Percentiles rank a stretch among this genome's conserved stretches.
phyloP scores from a whole-genome alignment of 768 basidiomycete genomes.

The Fistulinella prunicolor region DNA sequence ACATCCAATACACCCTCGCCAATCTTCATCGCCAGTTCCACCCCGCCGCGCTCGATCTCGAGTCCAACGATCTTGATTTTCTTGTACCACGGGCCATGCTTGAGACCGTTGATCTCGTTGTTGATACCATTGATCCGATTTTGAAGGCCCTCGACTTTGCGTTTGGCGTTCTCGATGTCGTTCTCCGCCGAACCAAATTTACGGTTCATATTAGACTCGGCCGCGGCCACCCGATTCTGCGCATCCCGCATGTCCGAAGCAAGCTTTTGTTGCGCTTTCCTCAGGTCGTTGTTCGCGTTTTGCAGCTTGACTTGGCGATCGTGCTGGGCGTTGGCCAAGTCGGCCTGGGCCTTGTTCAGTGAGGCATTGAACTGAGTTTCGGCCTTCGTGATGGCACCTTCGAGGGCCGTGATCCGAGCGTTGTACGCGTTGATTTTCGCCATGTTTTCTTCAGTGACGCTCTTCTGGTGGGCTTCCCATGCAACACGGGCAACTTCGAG shows the following conservation, averaged over 20 bases:
- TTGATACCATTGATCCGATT: background rate
- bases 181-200: conserved; percentile 4
- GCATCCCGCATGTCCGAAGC: background rate
- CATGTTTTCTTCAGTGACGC: background rate
- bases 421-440: conserved; percentile 1
- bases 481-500: background rate
- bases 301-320: conserved; percentile 3
- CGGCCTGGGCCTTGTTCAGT: background rate
- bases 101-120: background rate
- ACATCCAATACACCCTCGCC: background rate
- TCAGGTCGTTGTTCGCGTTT: background rate
- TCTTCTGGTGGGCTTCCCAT: conserved; percentile 2
- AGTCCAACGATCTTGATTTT: background rate
- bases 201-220: background rate
- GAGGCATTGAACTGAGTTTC: background rate
- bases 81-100: background rate
- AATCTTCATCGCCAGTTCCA: background rate
- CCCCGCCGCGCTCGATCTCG: background rate
- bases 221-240: background rate
- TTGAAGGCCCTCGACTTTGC: background rate
- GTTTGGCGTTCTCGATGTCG: background rate
- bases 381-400: background rate
- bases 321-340: conserved; percentile 1
- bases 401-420: background rate
- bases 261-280: background rate